phyloP scores from a whole-genome alignment of 2,329 filamentous ascomycete genomes.

The Sarocladium oryzae region DNA sequence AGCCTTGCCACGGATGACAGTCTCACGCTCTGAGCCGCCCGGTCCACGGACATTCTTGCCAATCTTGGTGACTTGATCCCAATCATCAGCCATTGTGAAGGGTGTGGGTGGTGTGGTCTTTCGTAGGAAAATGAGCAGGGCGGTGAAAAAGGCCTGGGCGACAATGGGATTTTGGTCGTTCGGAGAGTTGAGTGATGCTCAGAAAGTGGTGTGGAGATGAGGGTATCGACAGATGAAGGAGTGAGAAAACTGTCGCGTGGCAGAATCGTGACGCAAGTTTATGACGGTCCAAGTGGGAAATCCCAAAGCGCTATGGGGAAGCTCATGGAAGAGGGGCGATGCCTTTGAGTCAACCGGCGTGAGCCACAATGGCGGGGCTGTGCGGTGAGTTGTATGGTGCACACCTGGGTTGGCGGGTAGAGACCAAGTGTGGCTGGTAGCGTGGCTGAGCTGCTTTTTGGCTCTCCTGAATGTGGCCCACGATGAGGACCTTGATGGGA shows the following conservation, averaged over 20 bases:
- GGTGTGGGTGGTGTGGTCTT: conserved; percentile 18
- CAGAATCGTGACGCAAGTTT: conserved; percentile 12
- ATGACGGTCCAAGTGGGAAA: conserved; percentile 13
- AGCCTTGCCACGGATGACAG: conserved; percentile 75
- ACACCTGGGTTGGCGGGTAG: conserved; percentile 11
- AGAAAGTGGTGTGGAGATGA: neutral
- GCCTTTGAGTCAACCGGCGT: conserved; percentile 31
- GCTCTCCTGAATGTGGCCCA: neutral
- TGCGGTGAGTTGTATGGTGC: no score
- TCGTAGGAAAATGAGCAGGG: neutral
- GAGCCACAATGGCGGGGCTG: conserved; percentile 13
- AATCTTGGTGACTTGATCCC: conserved; percentile 88
- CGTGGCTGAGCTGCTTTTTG: neutral
- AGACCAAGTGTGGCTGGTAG: conserved; percentile 4
- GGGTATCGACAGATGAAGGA: conserved; percentile 3
- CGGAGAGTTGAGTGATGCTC: neutral
- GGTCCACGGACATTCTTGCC: conserved; percentile 73
- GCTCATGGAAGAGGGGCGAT: conserved; percentile 22
- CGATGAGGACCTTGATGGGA: conserved; percentile 9
- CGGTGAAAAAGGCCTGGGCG: neutral
- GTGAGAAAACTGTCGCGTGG: conserved; percentile 8
- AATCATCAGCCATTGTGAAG: conserved; percentile 65
- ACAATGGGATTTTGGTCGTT: neutral
- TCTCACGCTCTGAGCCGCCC: conserved; percentile 66
- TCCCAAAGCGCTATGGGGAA: conserved; percentile 18